Base-by-base conservation (phyloP, 257 asterid species). In the Gynochthodes officinalis region DNA sequence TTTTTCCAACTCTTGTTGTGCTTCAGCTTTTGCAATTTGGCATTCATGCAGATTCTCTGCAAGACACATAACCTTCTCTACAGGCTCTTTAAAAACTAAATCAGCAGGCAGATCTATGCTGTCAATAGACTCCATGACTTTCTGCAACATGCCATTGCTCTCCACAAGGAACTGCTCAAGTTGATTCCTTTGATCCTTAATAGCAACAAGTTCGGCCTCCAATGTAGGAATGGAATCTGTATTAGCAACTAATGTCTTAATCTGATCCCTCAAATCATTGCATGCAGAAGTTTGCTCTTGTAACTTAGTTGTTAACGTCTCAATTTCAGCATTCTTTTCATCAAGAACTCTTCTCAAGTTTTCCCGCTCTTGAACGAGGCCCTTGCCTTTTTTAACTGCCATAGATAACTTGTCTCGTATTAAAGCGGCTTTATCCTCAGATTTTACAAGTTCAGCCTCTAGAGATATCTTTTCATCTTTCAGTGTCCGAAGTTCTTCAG, bases 331-430 rank as follows among this genome's bases (percentile, higher is more conserved):
- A 65, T 77, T 86, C 84, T 86, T 95, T 75, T 84, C 97, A 71
- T 77, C 90, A 77, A 89, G 73, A 28, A 81, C 75, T 80, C 86
- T 82, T 86, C 79, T 92, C 86, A 95, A 66, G 62, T 83, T 95
- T 78, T 95, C 99, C 75, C 96, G 82, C 59, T 95, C 99, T 80
- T 92, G 98, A 78, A 89, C 88, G 57, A 95, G 96, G 66, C 96
- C 97, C 82, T 95, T 95, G 55, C 99, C 99, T 67, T 95, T 95
- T 77, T 95, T 95, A 55, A 92, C 93, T 59, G 99, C 99, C 96
- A 87, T 85, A 39, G 99, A 85, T 73, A 95, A 81, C 83, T 95
- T 95, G 16, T 92, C 99, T 80, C 89, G 88, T 77, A 95, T 72
- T 72, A 85, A 75, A 78, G 86, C 84, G 77, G 83, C 81, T 83